A percentile compares a stretch with the other conserved stretches of the same genome.
Conservation (phyloP, 1,139 yeast genomes). For the Trichomonascaceae sp. region DNA sequence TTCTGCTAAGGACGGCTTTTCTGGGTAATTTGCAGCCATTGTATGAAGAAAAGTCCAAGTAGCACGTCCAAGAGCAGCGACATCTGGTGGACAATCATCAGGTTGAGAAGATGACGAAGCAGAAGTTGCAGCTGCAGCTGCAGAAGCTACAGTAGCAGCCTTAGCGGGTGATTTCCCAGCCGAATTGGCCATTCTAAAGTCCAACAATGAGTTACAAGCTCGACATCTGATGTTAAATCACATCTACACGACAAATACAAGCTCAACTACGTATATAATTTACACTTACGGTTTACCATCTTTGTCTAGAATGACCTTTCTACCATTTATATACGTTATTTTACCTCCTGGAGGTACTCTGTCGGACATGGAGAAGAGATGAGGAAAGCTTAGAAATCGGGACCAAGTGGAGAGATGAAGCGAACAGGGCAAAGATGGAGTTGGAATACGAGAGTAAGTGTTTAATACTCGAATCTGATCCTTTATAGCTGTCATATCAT, state of each 20-base stretch:
- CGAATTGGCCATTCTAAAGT: constrained; percentile 55
- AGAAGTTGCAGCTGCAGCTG: constrained; percentile 18
- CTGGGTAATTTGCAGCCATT: constrained; percentile 86
- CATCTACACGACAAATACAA: neutral
- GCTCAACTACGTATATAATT: constrained; percentile 1
- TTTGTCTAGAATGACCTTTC: constrained; percentile 70
- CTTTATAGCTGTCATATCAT: too few relatives aligned
- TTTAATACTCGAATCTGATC: too few relatives aligned
- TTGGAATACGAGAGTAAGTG: too few relatives aligned
- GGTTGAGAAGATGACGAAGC: constrained; percentile 16
- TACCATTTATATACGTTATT: constrained; percentile 39
- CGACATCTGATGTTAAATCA: constrained; percentile 50
- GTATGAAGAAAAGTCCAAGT: constrained; percentile 93
- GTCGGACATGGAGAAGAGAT: neutral
- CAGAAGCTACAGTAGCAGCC: constrained; percentile 11
- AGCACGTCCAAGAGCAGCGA: constrained; percentile 68
- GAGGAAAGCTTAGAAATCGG: neutral
- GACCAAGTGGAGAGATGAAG: neutral
- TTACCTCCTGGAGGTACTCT: constrained; percentile 9
- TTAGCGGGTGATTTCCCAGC: constrained; percentile 1
- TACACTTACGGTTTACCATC: constrained; percentile 82
- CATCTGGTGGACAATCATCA: constrained; percentile 78
- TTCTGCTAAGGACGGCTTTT: constrained; percentile 50
- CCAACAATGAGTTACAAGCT: constrained; percentile 70
- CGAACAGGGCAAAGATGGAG: too few relatives aligned